Conservation (phyloP, 2,329 filamentous ascomycete species). For the Aspergillus sp. region DNA sequence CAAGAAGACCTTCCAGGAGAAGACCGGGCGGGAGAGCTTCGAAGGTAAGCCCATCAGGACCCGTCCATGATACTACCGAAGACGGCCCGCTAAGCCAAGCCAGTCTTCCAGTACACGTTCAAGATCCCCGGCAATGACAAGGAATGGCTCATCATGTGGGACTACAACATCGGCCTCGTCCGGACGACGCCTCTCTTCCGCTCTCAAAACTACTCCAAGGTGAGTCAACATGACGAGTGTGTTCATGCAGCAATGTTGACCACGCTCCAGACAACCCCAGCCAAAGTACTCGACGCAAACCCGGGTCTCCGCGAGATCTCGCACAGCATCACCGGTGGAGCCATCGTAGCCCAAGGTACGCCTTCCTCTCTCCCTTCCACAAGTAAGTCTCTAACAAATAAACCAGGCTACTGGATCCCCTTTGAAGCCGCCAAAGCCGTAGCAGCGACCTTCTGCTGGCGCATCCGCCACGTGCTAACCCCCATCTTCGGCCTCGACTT, state of each 20-base stretch:
- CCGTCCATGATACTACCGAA: neutral
- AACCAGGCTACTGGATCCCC: conserved; percentile 91
- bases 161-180: conserved; percentile 91
- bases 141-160: conserved; percentile 85
- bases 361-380: neutral
- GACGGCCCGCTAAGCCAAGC: conserved; percentile 2
- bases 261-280: conserved; percentile 70
- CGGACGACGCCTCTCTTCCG: conserved; percentile 96
- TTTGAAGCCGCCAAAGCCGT: conserved; percentile 81
- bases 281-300: conserved; percentile 76
- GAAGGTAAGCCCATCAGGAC: conserved; percentile 61
- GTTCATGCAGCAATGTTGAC: neutral
- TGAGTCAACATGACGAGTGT: too few relatives aligned
- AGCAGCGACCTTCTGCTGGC: conserved; percentile 83
- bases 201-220: conserved; percentile 82
- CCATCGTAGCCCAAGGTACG: conserved; percentile 82
- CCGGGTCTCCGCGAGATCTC: conserved; percentile 83
- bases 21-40: conserved; percentile 83
- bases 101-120: conserved; percentile 69
- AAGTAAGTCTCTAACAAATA: neutral
- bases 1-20: conserved; percentile 83
- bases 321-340: conserved; percentile 91
- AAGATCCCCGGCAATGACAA: conserved; percentile 63
- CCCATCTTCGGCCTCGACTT: conserved; percentile 88
- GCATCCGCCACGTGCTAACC: conserved; percentile 79